phyloP scores from a whole-genome alignment of 2,329 filamentous ascomycete species.

The Bisporella sp. region DNA sequence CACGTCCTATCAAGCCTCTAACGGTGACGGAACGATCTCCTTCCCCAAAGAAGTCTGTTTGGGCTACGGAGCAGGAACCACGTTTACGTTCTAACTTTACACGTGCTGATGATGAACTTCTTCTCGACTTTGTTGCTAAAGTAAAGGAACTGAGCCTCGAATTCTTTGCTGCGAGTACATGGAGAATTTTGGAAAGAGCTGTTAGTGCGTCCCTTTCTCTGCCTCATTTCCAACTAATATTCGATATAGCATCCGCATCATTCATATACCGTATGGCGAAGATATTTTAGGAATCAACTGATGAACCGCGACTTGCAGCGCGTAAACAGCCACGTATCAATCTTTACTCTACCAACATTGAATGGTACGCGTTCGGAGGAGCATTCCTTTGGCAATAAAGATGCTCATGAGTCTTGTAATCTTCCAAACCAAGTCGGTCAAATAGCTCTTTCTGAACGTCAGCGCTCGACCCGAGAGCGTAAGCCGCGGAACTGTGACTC shows the following conservation, averaged over 20 bases:
- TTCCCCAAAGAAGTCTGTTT: constrained; percentile 24
- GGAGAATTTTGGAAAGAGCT: constrained; percentile 16
- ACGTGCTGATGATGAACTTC: constrained; percentile 18
- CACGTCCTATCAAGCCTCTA: constrained; percentile 12
- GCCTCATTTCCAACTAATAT: constrained; percentile 3
- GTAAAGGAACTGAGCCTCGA: constrained; percentile 10
- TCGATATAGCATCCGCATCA: constrained; percentile 16
- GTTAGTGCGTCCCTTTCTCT: constrained; percentile 8
- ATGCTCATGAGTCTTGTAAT: too few relatives aligned
- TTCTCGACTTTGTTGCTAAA: constrained; percentile 19
- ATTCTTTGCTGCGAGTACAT: constrained; percentile 8
- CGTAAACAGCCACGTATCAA: too few relatives aligned
- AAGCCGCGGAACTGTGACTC: constrained; percentile 20
- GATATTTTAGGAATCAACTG: constrained; percentile 12
- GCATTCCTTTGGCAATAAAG: too few relatives aligned
- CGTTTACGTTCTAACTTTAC: constrained; percentile 12
- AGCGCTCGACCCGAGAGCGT: constrained; percentile 9
- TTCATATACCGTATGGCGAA: constrained; percentile 8
- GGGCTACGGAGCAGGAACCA: constrained; percentile 16
- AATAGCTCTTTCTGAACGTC: too few relatives aligned
- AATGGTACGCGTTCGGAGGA: too few relatives aligned
- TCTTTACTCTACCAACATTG: too few relatives aligned
- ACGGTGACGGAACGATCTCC: constrained; percentile 12
- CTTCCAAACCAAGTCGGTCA: too few relatives aligned
- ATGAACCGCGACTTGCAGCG: neutral